Conservation (phyloP, 768 basidiomycete genomes). For the Rhodotorula paludigena region DNA sequence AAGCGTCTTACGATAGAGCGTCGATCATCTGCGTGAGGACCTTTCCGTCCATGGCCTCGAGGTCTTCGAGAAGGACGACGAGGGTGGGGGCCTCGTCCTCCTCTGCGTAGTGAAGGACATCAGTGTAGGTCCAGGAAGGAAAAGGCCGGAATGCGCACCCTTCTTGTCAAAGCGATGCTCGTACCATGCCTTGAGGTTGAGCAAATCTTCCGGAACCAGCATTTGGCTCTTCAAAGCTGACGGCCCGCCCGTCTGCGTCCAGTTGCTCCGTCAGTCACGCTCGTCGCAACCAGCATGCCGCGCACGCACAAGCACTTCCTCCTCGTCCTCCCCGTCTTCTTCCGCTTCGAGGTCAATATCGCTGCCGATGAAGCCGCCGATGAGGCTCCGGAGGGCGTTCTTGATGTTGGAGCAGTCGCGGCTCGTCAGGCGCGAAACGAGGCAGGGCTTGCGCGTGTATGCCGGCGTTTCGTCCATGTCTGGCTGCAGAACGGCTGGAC, state of each 20-base stretch:
- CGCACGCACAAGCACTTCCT: not conserved
- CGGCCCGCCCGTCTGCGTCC: not conserved
- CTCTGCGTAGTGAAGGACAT: not conserved
- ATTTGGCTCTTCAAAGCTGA: slow-evolving; percentile 9
- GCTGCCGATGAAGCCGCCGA: slow-evolving; percentile 32
- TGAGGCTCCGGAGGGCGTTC: slow-evolving; percentile 24
- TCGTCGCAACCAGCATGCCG: not conserved
- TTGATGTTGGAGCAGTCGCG: slow-evolving; percentile 38
- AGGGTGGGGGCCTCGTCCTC: slow-evolving; percentile 1
- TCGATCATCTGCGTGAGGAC: slow-evolving; percentile 24
- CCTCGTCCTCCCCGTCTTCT: slow-evolving; percentile 25
- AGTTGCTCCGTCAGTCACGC: not conserved
- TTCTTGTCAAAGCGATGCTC: slow-evolving; percentile 7
- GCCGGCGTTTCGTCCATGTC: not conserved
- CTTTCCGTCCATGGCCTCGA: slow-evolving; percentile 34
- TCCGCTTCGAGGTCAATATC: slow-evolving; percentile 15
- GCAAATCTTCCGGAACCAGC: slow-evolving; percentile 33
- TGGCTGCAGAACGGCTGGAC: not conserved
- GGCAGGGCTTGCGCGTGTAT: not conserved
- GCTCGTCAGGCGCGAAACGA: slow-evolving; percentile 28
- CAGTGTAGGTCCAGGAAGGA: not conserved
- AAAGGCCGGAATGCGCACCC: not conserved
- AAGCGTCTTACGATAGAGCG: slow-evolving; percentile 11
- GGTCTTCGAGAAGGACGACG: slow-evolving; percentile 31
- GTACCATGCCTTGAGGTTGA: slow-evolving; percentile 33